These are phyloP conservation scores for Lycium ferocissimum DNA, from an alignment of 257 asterid genomes.

Conservation along the genomic window DNA sequence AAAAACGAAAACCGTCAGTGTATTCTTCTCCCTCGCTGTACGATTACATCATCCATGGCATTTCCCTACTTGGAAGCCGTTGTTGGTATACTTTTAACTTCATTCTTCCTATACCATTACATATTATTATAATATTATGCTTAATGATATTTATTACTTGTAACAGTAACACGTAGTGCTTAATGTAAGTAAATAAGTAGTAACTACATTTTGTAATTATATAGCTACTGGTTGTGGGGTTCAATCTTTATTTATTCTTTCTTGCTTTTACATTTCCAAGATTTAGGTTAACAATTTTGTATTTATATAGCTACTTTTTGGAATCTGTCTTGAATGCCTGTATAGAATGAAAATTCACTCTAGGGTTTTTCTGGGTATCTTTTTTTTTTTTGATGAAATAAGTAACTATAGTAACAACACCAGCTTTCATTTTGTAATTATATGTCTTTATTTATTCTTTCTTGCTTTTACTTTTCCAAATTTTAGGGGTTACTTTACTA, in stretches of 20 bases:
- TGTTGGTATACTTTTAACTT: conserved; percentile 50
- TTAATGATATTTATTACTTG: too few species aligned
- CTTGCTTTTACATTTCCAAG: neutral
- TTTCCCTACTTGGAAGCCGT: conserved; percentile 89
- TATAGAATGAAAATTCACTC: too few species aligned
- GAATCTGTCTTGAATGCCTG: neutral
- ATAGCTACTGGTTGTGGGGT: too few species aligned
- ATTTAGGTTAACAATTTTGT: neutral
- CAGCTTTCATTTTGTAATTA: too few species aligned
- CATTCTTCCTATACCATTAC: neutral
- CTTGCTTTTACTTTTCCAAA: neutral
- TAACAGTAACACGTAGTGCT: neutral
- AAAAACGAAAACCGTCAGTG: neutral
- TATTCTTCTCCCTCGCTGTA: neutral
- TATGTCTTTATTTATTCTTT: too few species aligned
- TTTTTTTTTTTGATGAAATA: too few species aligned
- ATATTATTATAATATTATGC: too few species aligned
- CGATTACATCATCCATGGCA: conserved; percentile 61
- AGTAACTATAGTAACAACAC: too few species aligned
- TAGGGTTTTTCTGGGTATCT: too few species aligned
- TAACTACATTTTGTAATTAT: too few species aligned
- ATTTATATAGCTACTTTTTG: neutral
- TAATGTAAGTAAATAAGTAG: too few species aligned
- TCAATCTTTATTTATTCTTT: too few species aligned
- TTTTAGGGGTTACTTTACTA: neutral